Percentiles rank a stretch among this genome's conserved stretches.
Conservation (phyloP, 768 basidiomycete genomes). For the Auriscalpium microsporum region DNA sequence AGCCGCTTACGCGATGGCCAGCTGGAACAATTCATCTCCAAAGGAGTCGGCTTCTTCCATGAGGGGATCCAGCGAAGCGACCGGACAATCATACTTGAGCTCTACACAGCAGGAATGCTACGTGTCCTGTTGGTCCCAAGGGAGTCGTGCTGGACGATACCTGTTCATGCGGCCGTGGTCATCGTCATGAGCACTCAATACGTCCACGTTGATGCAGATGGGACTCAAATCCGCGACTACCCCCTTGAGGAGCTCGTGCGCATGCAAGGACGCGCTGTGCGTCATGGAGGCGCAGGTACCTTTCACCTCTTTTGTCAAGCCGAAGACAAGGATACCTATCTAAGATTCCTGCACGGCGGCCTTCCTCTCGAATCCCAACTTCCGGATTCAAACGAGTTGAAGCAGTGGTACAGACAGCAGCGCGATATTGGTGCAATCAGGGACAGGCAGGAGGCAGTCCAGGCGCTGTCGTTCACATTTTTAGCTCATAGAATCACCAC, state of each 20-base stretch:
- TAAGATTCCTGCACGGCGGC: constrained; percentile 80
- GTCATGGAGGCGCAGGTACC: constrained; percentile 41
- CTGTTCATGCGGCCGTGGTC: constrained; percentile 72
- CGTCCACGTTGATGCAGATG: constrained; percentile 37
- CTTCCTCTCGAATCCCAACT: constrained; percentile 83
- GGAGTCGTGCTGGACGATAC: constrained; percentile 85
- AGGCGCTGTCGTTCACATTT: constrained; percentile 76
- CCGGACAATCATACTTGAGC: constrained; percentile 62
- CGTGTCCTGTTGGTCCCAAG: constrained; percentile 76
- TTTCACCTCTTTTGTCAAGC: constrained; percentile 88
- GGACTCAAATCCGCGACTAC: constrained; percentile 68
- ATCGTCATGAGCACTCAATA: constrained; percentile 94
- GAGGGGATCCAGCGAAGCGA: constrained; percentile 61
- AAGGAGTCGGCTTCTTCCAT: constrained; percentile 86
- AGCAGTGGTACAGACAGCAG: constrained; percentile 37
- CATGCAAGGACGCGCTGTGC: constrained; percentile 87
- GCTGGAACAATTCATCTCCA: constrained; percentile 65
- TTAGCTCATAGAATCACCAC: constrained; percentile 57
- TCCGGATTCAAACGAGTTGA: constrained; percentile 40
- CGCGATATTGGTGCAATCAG: constrained; percentile 31
- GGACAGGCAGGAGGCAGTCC: constrained; percentile 61
- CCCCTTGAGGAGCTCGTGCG: constrained; percentile 69
- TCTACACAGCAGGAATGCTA: constrained; percentile 74
- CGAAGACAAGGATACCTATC: constrained; percentile 75
- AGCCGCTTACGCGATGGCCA: constrained; percentile 50